A percentile compares a stretch with the other conserved stretches of the same genome.
phyloP scores from a whole-genome alignment of 805 yeast species.

The Nakazawaea ishiwadae region DNA sequence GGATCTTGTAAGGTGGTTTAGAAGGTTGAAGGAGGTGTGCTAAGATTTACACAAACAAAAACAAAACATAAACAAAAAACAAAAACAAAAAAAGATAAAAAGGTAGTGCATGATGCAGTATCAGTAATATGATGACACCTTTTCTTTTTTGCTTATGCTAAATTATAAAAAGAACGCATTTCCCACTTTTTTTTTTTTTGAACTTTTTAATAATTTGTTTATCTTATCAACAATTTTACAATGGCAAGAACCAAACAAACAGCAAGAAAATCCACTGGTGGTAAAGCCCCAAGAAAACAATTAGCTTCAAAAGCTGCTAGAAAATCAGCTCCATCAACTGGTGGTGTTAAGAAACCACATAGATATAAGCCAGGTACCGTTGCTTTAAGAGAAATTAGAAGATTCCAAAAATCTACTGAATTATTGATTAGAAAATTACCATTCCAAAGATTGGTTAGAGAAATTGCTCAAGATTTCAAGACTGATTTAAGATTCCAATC shows the following conservation, averaged over 20 bases:
- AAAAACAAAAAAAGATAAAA: background rate
- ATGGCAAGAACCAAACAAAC: constrained; percentile 96
- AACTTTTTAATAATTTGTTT: constrained; percentile 2
- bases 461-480: constrained; percentile 92
- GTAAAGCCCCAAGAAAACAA: constrained; percentile 95
- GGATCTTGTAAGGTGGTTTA: no score
- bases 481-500: constrained; percentile 95
- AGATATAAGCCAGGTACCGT: constrained; percentile 98
- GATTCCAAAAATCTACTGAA: constrained; percentile 96
- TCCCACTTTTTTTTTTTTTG: constrained; percentile 7
- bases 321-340: constrained; percentile 87
- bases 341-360: constrained; percentile 93
- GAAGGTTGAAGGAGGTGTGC: no score
- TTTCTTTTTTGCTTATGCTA: background rate
- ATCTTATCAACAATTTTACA: constrained; percentile 19
- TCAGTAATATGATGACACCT: background rate
- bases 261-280: constrained; percentile 93
- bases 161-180: background rate
- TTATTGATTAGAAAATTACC: constrained; percentile 93
- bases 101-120: background rate
- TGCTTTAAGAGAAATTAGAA: constrained; percentile 94
- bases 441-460: constrained; percentile 95
- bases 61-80: constrained; percentile 1
- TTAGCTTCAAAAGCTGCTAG: constrained; percentile 90
- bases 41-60: constrained; percentile 8